Conservation (phyloP, 495 filamentous ascomycete genomes). For the Stereocaulon alpinum region DNA sequence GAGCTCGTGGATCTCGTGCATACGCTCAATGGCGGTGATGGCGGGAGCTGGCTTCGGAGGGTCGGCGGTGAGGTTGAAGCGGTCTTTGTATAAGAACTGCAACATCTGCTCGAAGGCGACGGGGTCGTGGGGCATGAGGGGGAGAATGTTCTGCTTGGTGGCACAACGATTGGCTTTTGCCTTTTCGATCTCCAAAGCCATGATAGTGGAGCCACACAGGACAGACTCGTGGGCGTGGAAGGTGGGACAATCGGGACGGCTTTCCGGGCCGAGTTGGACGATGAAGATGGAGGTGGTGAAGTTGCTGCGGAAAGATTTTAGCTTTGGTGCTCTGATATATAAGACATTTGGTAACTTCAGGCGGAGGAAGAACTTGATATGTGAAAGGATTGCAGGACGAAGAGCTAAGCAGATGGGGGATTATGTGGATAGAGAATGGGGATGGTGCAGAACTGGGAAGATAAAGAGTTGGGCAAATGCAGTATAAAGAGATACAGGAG, state of each 20-base stretch:
- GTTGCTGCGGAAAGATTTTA: background rate
- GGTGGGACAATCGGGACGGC: background rate
- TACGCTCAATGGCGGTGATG: background rate
- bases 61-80: background rate
- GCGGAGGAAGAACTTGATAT: too few relatives aligned
- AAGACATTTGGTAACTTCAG: too few relatives aligned
- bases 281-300: slow-evolving; percentile 12
- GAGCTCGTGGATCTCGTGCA: slow-evolving; percentile 10
- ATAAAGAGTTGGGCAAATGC: too few relatives aligned
- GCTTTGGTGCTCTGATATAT: background rate
- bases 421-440: background rate
- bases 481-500: too few relatives aligned
- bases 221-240: slow-evolving; percentile 10
- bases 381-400: too few relatives aligned
- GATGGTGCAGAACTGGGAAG: too few relatives aligned
- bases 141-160: slow-evolving; percentile 4
- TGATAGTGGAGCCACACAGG: slow-evolving; percentile 3
- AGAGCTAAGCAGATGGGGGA: too few relatives aligned
- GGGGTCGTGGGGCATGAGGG: slow-evolving; percentile 5
- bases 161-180: background rate
- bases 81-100: slow-evolving; percentile 15
- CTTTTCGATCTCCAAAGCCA: slow-evolving; percentile 8
- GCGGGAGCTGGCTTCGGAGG: background rate
- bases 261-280: slow-evolving; percentile 6
- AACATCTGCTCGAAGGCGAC: slow-evolving; percentile 17